These are phyloP conservation scores for Solanum sitiens DNA, from an alignment of 257 asterid species.

Conservation along the genomic window DNA sequence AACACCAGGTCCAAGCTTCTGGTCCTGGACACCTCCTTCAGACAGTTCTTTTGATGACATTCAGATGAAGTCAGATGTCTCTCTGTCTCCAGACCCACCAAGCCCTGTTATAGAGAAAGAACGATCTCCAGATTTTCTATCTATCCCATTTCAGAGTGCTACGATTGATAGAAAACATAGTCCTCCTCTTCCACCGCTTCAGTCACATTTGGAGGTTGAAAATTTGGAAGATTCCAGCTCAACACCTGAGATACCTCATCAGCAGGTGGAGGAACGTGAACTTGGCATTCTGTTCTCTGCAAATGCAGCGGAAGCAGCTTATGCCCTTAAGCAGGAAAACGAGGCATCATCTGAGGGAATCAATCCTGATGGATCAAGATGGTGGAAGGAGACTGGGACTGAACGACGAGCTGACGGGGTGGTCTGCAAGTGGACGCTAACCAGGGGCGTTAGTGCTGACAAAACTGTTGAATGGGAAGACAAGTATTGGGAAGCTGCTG, in stretches of 20 bases:
- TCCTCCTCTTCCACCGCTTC: slow-evolving; percentile 64
- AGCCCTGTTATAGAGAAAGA: slow-evolving; percentile 66
- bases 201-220: slow-evolving; percentile 48
- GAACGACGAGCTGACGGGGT: slow-evolving; percentile 83
- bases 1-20: slow-evolving; percentile 92
- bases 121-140: slow-evolving; percentile 30
- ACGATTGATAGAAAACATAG: slow-evolving; percentile 19
- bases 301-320: slow-evolving; percentile 73
- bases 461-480: slow-evolving; percentile 80
- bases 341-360: slow-evolving; percentile 35
- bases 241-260: slow-evolving; percentile 38
- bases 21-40: slow-evolving; percentile 88
- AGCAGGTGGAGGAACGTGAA: slow-evolving; percentile 50
- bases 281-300: slow-evolving; percentile 56
- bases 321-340: slow-evolving; percentile 38
- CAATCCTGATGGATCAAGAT: slow-evolving; percentile 62
- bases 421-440: slow-evolving; percentile 75
- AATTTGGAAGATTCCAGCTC: slow-evolving; percentile 17
- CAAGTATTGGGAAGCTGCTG: slow-evolving; percentile 97
- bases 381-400: slow-evolving; percentile 96
- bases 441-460: slow-evolving; percentile 70
- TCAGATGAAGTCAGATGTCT: slow-evolving; percentile 24
- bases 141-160: slow-evolving; percentile 69
- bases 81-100: slow-evolving; percentile 25
- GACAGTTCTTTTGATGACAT: slow-evolving; percentile 8